Evolutionary conservation across 495 filamentous ascomycete genomes (phyloP).

Genomic region (Trichoderma virens): DNA sequence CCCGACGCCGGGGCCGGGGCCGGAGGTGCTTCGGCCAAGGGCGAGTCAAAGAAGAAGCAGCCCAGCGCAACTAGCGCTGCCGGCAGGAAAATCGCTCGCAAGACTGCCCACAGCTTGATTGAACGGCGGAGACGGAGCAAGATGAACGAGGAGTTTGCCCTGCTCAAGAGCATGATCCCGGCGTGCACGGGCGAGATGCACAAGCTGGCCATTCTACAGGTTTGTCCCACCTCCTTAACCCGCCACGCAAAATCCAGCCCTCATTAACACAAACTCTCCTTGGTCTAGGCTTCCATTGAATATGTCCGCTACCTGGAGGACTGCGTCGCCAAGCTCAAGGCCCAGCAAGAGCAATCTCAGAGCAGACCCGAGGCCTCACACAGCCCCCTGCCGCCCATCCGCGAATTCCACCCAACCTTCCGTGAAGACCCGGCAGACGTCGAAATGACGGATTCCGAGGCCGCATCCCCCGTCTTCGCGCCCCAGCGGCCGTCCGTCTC

Average conservation of each 20-base stretch:
- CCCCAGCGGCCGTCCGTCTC: conserved; percentile 37
- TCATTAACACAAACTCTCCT: conserved; percentile 8
- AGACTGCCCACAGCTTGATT: conserved; percentile 93
- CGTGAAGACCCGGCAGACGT: conserved; percentile 30
- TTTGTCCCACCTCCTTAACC: conserved; percentile 32
- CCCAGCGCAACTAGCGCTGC: conserved; percentile 66
- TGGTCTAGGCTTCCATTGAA: conserved; percentile 78
- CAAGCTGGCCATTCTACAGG: conserved; percentile 93
- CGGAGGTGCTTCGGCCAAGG: conserved; percentile 16
- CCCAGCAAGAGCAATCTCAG: conserved; percentile 33
- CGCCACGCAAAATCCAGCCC: too few species aligned
- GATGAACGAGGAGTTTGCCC: conserved; percentile 98
- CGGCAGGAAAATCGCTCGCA: conserved; percentile 85
- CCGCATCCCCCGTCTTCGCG: conserved; percentile 26
- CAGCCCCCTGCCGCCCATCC: conserved; percentile 12
- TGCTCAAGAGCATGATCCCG: conserved; percentile 92
- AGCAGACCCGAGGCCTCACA: conserved; percentile 13
- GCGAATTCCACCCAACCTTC: conserved; percentile 12
- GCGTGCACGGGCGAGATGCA: conserved; percentile 95
- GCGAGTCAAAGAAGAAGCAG: conserved; percentile 58
- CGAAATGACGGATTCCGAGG: conserved; percentile 40
- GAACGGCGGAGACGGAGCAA: conserved; percentile 85
- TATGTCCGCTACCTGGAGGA: conserved; percentile 92
- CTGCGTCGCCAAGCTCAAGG: conserved; percentile 77
- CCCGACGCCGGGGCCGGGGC: conserved; percentile 15